phyloP scores from a whole-genome alignment of 306 rosid genomes.

The Dryas drummondii region DNA sequence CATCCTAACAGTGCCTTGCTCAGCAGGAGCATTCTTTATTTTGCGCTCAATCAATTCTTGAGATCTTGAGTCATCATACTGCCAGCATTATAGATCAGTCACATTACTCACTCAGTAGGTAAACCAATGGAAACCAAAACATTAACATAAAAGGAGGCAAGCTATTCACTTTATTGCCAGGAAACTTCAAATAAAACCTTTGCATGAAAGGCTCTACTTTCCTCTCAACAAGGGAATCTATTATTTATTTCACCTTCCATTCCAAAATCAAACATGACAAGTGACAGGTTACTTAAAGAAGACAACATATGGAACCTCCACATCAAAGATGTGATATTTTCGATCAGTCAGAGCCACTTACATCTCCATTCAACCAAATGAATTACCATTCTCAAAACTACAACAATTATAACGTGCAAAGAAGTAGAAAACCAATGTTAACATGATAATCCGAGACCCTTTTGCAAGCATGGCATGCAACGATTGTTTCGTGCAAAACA shows the following conservation, averaged over 20 bases:
- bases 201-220: not conserved
- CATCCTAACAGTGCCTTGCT: constrained; percentile 58
- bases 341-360: not conserved
- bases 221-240: not conserved
- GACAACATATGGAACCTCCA: not conserved
- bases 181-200: not conserved
- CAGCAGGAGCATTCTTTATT: constrained; percentile 53
- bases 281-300: not conserved
- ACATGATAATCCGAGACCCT: not conserved
- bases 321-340: not conserved
- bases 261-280: not conserved
- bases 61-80: constrained; percentile 72
- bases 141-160: not conserved
- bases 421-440: not conserved
- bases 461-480: not conserved
- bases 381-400: not conserved
- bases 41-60: constrained; percentile 54
- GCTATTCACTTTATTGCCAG: not conserved
- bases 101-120: not conserved
- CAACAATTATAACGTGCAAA: not conserved
- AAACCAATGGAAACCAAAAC: constrained; percentile 4
- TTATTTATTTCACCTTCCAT: not conserved
- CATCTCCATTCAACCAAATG: not conserved
- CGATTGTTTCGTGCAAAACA: not conserved
- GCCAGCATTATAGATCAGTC: constrained; percentile 18